These are phyloP conservation scores for Candida pseudoviswanathii DNA, from an alignment of 1,139 yeast genomes.

Conservation along the genomic window DNA sequence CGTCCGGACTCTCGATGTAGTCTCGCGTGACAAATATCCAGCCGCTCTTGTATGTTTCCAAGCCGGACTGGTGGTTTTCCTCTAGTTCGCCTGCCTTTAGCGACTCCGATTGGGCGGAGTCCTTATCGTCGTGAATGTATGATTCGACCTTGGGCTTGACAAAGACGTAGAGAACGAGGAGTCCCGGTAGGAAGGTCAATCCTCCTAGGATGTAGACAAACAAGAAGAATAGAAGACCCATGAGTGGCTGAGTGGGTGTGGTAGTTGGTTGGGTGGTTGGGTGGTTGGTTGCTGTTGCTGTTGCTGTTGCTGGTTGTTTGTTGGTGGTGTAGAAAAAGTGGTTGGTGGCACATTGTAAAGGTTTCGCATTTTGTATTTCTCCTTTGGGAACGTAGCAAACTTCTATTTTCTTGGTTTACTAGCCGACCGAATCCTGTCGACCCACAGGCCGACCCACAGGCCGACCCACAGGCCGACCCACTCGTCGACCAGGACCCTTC, in stretches of 20 bases:
- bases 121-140: background rate
- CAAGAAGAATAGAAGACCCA: constrained; percentile 1
- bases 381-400: background rate
- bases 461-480: no score
- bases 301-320: no score
- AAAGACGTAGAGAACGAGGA: background rate
- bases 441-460: no score
- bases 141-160: background rate
- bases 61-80: constrained; percentile 60
- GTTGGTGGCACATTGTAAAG: no score
- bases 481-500: no score
- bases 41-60: constrained; percentile 68
- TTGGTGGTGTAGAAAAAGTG: no score
- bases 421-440: no score
- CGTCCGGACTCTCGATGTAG: constrained; percentile 54
- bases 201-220: constrained; percentile 1
- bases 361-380: background rate
- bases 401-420: background rate
- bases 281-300: background rate
- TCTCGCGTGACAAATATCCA: constrained; percentile 86
- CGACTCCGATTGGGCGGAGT: background rate
- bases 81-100: constrained; percentile 59
- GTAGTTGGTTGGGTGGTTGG: background rate
- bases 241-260: background rate
- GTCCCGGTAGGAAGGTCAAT: constrained; percentile 3